Evolutionary conservation across 1,284 basidiomycete species (phyloP).

Genomic region (Apiotrichum brassicae): DNA sequence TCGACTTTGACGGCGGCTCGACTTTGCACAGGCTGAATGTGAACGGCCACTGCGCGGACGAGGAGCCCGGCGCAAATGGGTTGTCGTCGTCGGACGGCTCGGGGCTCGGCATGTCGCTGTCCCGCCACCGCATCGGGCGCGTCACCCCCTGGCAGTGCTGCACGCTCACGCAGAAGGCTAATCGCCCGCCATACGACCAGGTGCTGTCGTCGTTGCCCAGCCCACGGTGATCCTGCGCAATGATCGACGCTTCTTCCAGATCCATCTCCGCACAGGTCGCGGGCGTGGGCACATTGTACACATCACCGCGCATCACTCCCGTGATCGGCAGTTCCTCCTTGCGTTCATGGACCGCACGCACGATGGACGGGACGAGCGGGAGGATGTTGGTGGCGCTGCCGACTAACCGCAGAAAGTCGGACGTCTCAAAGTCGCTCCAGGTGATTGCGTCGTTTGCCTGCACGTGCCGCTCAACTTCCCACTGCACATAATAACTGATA

Average conservation of each 20-base stretch:
- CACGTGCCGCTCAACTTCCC: constrained; percentile 27
- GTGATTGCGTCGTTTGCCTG: background rate
- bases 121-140: too few relatives aligned
- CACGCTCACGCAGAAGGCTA: too few relatives aligned
- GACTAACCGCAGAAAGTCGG: constrained; percentile 16
- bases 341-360: background rate
- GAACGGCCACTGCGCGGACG: constrained; percentile 1
- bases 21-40: constrained; percentile 17
- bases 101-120: too few relatives aligned
- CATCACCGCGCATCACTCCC: background rate
- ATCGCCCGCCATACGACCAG: constrained; percentile 25
- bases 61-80: background rate
- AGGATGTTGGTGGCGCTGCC: constrained; percentile 13
- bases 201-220: too few relatives aligned
- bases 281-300: background rate
- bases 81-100: background rate
- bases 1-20: constrained; percentile 31
- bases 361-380: constrained; percentile 1
- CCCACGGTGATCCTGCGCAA: constrained; percentile 8
- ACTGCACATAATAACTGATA: constrained; percentile 27
- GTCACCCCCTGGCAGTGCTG: too few relatives aligned
- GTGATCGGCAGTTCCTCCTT: background rate
- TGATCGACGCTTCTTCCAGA: constrained; percentile 26
- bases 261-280: constrained; percentile 11
- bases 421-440: constrained; percentile 19